Percentiles rank a stretch among this genome's conserved stretches.
These are phyloP conservation scores for Rossbeevera mucosa DNA, from an alignment of 768 basidiomycete species.

Conservation along the genomic window DNA sequence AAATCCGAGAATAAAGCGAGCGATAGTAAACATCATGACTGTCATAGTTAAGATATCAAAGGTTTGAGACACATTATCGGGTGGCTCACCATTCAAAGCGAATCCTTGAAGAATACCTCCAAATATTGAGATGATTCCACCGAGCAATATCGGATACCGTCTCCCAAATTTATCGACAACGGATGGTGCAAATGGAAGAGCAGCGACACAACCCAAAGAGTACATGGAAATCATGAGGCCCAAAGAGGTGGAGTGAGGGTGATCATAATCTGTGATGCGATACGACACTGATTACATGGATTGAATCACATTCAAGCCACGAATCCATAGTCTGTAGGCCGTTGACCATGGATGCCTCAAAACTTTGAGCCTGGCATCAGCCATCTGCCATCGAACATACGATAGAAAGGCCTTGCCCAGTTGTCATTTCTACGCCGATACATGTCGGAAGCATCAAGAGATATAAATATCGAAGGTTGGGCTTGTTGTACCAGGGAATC, in stretches of 20 bases:
- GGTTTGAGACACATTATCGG: neutral
- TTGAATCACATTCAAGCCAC: slow-evolving; percentile 49
- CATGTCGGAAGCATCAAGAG: neutral
- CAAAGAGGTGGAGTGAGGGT: slow-evolving; percentile 41
- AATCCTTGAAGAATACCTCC: slow-evolving; percentile 2
- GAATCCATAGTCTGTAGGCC: slow-evolving; percentile 56
- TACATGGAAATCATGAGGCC: neutral
- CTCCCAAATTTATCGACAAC: neutral
- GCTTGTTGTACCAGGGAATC: neutral
- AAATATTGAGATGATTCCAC: neutral
- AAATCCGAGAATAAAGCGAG: neutral
- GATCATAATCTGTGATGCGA: slow-evolving; percentile 42
- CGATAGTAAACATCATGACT: slow-evolving; percentile 10
- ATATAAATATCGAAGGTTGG: neutral
- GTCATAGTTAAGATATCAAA: neutral
- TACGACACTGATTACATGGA: neutral
- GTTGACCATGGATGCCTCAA: slow-evolving; percentile 54
- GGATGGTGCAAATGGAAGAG: neutral
- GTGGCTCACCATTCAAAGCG: slow-evolving; percentile 2
- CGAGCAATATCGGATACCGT: slow-evolving; percentile 22
- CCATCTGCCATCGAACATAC: accelerated
- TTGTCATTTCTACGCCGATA: neutral
- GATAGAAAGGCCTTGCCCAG: neutral
- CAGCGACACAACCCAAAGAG: neutral
- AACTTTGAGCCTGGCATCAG: slow-evolving; percentile 8